Percentiles rank a stretch among this genome's conserved stretches.
Conservation (phyloP, 2,329 filamentous ascomycete species). For the Emmonsiellopsis sp. region DNA sequence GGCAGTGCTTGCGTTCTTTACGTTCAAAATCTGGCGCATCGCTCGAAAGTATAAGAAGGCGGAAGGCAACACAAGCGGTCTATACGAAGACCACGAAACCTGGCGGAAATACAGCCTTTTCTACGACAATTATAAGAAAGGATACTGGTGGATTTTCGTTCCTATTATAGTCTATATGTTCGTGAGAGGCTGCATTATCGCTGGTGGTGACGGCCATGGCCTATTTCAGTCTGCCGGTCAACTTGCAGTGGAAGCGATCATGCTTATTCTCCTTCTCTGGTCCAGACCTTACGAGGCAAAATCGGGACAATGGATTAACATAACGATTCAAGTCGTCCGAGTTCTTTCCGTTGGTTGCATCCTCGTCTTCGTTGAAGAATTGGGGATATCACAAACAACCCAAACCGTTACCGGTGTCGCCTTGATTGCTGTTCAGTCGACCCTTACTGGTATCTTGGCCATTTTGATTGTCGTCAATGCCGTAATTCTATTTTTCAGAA, state of each 20-base stretch:
- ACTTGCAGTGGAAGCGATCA: constrained; percentile 68
- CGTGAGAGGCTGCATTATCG: constrained; percentile 76
- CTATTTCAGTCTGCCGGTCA: constrained; percentile 72
- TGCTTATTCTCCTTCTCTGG: constrained; percentile 76
- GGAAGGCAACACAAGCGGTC: constrained; percentile 61
- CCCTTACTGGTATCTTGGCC: constrained; percentile 71
- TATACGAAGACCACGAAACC: constrained; percentile 82
- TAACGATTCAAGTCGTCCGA: constrained; percentile 79
- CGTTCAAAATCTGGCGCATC: constrained; percentile 69
- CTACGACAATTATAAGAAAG: constrained; percentile 90
- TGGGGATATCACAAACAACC: constrained; percentile 81
- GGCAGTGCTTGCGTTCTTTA: constrained; percentile 69
- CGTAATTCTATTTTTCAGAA: constrained; percentile 68
- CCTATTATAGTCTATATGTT: constrained; percentile 86
- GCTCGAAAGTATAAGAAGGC: constrained; percentile 64
- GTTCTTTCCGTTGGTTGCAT: constrained; percentile 84
- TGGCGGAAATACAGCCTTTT: constrained; percentile 97
- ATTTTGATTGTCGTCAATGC: constrained; percentile 86
- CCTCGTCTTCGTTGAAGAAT: constrained; percentile 85
- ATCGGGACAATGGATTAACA: constrained; percentile 87
- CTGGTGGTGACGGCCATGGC: constrained; percentile 76
- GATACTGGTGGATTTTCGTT: constrained; percentile 96
- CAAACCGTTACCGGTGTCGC: constrained; percentile 92
- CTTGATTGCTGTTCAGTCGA: constrained; percentile 82
- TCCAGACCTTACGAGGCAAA: constrained; percentile 76